Evolutionary conservation across 1,284 basidiomycete species (phyloP), one percentile per base, ranked within the genome.

Genomic region (Leccinum ponderosum): DNA sequence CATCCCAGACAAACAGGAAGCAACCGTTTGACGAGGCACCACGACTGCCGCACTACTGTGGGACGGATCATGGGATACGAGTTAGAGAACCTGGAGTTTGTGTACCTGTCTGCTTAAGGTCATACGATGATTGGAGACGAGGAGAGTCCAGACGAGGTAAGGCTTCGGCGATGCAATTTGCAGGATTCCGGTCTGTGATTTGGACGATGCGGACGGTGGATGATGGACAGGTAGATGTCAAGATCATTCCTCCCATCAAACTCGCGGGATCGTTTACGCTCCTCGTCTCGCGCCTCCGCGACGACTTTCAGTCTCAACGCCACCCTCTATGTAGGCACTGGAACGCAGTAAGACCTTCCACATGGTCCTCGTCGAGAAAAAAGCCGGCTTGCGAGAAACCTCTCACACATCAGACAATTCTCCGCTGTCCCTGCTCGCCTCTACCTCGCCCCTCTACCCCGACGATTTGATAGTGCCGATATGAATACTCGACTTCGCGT

Each of bases 381-480:
- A 84, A 62, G 81, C 91, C 53, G 86, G 88, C 33, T 92, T 98
- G 65, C 96, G 79, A 27, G 80, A 89, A 57, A 83, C 64, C 1
- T 71, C 79, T 63, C 82, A 83, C 65, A 70, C 83, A 5, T 73
- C 80, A 1, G 75, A 84, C 11, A 94, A 95, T 74, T 98, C 95
- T 0, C 95, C 95, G 0, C 81, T 98, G 8, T 97, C 94, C 0
- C 97, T 96, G 0, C 77, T 97, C 27, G 93, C 93, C 0, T 88
- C 91, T 0, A 84, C 89, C 1, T 96, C 94, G 0, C 95, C 97
- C 0, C 80, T 97, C 12, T 86, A 94, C 73, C 97, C 97, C 0
- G 97, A 99, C 73, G 97, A 97, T 1, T 78, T 98, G 55, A 94
- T 99, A 61, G 94, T 96, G 1, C 97, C 96, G 0, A 94, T 98